Conservation (phyloP, 2,329 filamentous ascomycete genomes). For the Ophioceras dolichostomum region DNA sequence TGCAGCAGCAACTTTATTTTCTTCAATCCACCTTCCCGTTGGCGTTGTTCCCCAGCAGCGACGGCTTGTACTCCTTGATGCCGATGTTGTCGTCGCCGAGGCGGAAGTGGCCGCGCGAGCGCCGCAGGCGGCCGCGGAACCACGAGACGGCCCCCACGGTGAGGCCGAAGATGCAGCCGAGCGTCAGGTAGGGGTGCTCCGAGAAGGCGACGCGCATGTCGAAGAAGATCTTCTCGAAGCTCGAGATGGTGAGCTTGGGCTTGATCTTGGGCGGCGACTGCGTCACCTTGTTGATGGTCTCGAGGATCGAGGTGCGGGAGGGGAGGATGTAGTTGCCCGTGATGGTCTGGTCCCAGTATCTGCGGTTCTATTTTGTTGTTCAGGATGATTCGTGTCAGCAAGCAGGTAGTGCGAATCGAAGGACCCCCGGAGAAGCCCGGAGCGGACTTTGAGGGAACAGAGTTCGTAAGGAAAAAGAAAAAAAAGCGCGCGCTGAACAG, state of each 20-base stretch:
- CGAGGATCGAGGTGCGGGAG: conserved; percentile 80
- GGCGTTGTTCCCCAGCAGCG: conserved; percentile 36
- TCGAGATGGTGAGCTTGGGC: conserved; percentile 65
- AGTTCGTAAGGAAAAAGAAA: not conserved
- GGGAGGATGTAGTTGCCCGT: conserved; percentile 85
- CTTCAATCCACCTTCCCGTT: conserved; percentile 38
- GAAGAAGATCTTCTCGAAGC: conserved; percentile 60
- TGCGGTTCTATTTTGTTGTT: conserved; percentile 57
- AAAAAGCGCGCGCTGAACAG: no score
- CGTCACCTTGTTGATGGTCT: conserved; percentile 66
- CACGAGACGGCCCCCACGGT: conserved; percentile 38
- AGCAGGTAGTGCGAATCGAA: no score
- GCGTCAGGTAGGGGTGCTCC: conserved; percentile 46
- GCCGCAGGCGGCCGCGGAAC: conserved; percentile 41
- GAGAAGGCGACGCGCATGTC: conserved; percentile 46
- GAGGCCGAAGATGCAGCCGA: conserved; percentile 45
- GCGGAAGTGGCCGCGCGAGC: conserved; percentile 46
- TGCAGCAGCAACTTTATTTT: no score
- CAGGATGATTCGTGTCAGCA: no score
- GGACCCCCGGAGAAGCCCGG: no score
- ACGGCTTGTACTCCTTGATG: conserved; percentile 47
- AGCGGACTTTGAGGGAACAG: conserved; percentile 27
- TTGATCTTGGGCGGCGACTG: conserved; percentile 57
- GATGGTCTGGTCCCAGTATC: conserved; percentile 88
- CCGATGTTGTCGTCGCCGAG: conserved; percentile 40